Conservation (phyloP, 2,329 filamentous ascomycete genomes). For the Aureobasidium sp. region DNA sequence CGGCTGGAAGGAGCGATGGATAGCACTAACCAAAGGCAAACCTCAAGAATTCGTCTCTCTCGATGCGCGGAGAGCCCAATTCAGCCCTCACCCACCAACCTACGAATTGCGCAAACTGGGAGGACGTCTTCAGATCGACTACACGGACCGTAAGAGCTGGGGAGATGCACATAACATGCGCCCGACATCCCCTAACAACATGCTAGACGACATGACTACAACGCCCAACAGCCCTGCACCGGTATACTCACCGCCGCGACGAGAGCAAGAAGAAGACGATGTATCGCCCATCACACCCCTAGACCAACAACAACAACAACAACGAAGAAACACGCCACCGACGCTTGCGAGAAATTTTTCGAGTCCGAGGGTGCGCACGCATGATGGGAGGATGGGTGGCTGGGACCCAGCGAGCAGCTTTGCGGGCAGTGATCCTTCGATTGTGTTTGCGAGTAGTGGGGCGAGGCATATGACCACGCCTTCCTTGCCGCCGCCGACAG, state of each 20-base stretch:
- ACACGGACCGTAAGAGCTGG: not conserved
- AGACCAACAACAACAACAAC: not conserved
- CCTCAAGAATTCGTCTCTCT: slow-evolving; percentile 82
- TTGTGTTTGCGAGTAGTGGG: not conserved
- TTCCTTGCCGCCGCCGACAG: not conserved
- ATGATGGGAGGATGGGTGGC: not conserved
- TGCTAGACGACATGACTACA: not conserved
- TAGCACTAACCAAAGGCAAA: slow-evolving; percentile 29
- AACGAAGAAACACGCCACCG: not conserved
- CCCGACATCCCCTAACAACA: not conserved
- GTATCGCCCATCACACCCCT: not conserved
- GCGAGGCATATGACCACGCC: not conserved
- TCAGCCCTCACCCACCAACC: not conserved
- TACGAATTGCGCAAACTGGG: not conserved
- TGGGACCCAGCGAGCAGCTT: not conserved
- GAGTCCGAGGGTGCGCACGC: not conserved
- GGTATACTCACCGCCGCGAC: not conserved
- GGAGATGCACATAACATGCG: not conserved
- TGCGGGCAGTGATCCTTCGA: not conserved
- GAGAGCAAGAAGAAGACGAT: not conserved
- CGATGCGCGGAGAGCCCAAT: slow-evolving; percentile 48
- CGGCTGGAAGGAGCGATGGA: slow-evolving; percentile 67
- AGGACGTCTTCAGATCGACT: not conserved
- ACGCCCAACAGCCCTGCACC: not conserved
- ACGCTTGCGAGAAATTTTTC: not conserved